Percentiles rank a stretch among this genome's conserved stretches.
Evolutionary conservation across 176 grass and related monocot genomes (phyloP).

Genomic region (Stipa capillata): DNA sequence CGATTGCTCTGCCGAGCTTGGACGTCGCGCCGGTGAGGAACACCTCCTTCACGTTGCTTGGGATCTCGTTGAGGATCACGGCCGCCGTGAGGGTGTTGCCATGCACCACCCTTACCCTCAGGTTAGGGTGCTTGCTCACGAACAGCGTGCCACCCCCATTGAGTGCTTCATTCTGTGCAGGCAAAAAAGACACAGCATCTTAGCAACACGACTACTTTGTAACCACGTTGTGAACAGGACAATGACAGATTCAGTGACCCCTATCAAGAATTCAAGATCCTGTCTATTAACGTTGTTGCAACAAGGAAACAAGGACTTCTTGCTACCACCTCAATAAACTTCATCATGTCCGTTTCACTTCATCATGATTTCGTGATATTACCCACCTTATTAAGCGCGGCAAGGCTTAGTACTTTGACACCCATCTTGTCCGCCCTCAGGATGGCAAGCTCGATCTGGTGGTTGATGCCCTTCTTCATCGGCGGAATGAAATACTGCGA

Average conservation of each 20-base stretch:
- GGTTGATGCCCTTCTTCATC: conserved; percentile 72
- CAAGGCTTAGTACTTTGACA: conserved; percentile 88
- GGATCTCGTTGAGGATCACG: conserved; percentile 87
- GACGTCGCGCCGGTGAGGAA: conserved; percentile 91
- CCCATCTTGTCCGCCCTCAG: conserved; percentile 76
- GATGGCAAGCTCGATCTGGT: conserved; percentile 82
- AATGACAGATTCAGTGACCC: neutral
- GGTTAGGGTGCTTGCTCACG: conserved; percentile 55
- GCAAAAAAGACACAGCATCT: too few species aligned
- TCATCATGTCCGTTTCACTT: too few species aligned
- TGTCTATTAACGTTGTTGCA: neutral
- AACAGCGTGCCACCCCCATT: conserved; percentile 89
- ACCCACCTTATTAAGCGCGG: conserved; percentile 84
- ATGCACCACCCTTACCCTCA: conserved; percentile 77
- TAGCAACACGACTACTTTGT: too few species aligned
- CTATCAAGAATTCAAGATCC: neutral
- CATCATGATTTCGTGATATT: neutral
- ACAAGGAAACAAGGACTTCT: too few species aligned
- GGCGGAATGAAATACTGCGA: conserved; percentile 83
- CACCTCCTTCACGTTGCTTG: conserved; percentile 49
- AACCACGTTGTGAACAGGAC: neutral
- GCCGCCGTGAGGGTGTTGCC: conserved; percentile 95
- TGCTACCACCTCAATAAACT: too few species aligned
- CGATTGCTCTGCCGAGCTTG: conserved; percentile 84
- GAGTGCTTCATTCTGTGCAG: conserved; percentile 62